phyloP scores from a whole-genome alignment of 2,329 filamentous ascomycete species.

The Stemphylium lycopersici region DNA sequence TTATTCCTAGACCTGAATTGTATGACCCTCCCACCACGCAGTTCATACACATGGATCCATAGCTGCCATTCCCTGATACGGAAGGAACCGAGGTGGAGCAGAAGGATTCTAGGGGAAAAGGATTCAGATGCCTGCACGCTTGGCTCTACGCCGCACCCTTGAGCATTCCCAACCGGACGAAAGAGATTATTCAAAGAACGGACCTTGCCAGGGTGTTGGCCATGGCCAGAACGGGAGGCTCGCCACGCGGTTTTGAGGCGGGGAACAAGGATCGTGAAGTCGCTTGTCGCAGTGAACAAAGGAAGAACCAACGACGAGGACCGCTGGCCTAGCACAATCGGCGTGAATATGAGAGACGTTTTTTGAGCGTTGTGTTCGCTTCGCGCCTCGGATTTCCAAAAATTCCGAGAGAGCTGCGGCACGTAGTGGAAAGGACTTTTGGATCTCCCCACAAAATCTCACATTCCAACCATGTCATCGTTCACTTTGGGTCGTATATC shows the following conservation, averaged over 20 bases:
- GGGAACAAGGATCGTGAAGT: neutral
- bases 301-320: neutral
- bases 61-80: neutral
- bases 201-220: neutral
- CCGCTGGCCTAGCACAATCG: neutral
- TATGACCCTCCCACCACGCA: neutral
- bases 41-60: neutral
- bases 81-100: neutral
- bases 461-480: neutral
- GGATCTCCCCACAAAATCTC: neutral
- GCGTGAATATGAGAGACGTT: neutral
- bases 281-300: neutral
- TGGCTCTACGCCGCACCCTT: neutral
- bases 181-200: neutral
- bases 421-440: neutral
- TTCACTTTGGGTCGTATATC: neutral
- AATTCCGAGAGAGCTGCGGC: neutral
- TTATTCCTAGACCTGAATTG: no score
- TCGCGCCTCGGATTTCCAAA: neutral
- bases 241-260: neutral
- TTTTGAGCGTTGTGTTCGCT: neutral
- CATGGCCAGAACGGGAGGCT: neutral
- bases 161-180: neutral
- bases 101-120: neutral
- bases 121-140: neutral